These are phyloP conservation scores for Coniella lustricola DNA, from an alignment of 2,329 filamentous ascomycete genomes.

Conservation along the genomic window DNA sequence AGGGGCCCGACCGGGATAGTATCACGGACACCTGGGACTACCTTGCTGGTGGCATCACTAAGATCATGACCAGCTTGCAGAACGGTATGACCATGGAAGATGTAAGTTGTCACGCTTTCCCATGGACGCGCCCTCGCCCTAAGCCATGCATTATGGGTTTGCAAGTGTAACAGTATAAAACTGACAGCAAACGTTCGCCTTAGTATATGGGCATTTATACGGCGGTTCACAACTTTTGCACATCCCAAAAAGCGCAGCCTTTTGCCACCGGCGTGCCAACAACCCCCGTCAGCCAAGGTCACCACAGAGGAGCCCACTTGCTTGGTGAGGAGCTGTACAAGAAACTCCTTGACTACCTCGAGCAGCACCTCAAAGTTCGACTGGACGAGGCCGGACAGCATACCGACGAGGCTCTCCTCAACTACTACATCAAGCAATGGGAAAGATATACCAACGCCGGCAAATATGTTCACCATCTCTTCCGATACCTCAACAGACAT, in stretches of 20 bases:
- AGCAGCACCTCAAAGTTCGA: slow-evolving; percentile 65
- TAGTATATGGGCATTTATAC: slow-evolving; percentile 97
- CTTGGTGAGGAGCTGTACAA: slow-evolving; percentile 94
- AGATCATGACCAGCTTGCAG: slow-evolving; percentile 88
- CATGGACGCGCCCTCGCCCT: neutral
- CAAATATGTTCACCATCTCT: slow-evolving; percentile 96
- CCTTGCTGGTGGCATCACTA: slow-evolving; percentile 78
- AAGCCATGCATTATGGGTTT: slow-evolving; percentile 10
- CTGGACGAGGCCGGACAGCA: slow-evolving; percentile 69
- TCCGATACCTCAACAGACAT: slow-evolving; percentile 91
- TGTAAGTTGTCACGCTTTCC: slow-evolving; percentile 36
- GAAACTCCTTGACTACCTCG: slow-evolving; percentile 80
- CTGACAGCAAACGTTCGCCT: neutral
- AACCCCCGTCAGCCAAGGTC: slow-evolving; percentile 27
- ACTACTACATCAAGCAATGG: slow-evolving; percentile 97
- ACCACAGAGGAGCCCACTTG: slow-evolving; percentile 58
- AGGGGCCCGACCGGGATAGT: slow-evolving; percentile 55
- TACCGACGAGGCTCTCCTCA: slow-evolving; percentile 80
- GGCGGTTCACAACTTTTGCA: slow-evolving; percentile 98
- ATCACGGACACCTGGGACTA: slow-evolving; percentile 63
- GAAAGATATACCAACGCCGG: slow-evolving; percentile 89
- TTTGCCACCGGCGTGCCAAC: slow-evolving; percentile 37
- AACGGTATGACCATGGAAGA: slow-evolving; percentile 91
- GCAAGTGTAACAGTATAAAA: slow-evolving; percentile 9
- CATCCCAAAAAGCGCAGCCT: slow-evolving; percentile 73